Evolutionary conservation across 176 grass and related monocot genomes (phyloP), one percentile per base, ranked within the genome.

Genomic region (Avena insularis): DNA sequence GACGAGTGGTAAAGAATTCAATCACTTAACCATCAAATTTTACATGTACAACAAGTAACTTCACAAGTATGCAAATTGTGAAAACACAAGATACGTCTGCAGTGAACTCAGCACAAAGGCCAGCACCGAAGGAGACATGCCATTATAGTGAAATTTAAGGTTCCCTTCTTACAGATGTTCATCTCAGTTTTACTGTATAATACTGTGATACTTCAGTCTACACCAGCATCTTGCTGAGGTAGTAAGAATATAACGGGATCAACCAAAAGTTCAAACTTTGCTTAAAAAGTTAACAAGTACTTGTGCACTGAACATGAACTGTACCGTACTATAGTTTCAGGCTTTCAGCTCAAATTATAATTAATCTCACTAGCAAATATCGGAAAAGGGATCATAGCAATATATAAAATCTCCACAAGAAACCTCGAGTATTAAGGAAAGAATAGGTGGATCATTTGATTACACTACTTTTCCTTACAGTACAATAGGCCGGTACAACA

Each of bases 1-100:
- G 71, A 75, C 46, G 6, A 75, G 48, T 53, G 73, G 15, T 77
- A 10, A 77, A 77, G 74, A 77, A 77, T 31, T 35, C 27, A 77
- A 55, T 15, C 50, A 54, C 27, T 77, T 33, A 33, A 33, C 27
- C 25, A 77, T 56, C 9, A 1, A 77, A 77, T 33, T 55, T 2
- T 35, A 77, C 25, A 77, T 27, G 0, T 19, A 77, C 6, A 54
- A 29, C 5, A 77, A 77, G 74, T 55, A 55, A 54, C 25, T 77
- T 15, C 2, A 55, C 49, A 31, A 9, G 23, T 75, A 77, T 77
- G 49, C 25, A 51, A 53, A 16, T 27, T 1, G 23, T 16, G 47
- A 53, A 53, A 75, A 51, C 2, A 5, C 7, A 55, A 55, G 4
- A 76, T 77, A 77, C 2, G 7, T 33, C 27, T 54, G 29, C 50